These are phyloP conservation scores for Heliamphora pulchella DNA, from an alignment of 179 eudicot genomes.

Conservation along the genomic window DNA sequence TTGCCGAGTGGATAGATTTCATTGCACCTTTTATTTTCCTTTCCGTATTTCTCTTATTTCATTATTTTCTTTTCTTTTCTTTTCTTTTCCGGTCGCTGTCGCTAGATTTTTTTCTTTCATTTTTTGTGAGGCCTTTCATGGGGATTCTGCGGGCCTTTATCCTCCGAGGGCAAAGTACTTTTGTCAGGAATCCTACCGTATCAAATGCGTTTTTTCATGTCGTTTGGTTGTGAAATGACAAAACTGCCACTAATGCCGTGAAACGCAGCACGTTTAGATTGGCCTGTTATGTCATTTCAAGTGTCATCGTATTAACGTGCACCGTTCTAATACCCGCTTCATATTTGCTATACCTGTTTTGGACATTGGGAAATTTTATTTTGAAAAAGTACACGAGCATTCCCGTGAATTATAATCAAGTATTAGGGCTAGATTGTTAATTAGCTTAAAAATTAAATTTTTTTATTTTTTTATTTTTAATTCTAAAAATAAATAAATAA, in stretches of 20 bases:
- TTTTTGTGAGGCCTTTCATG: background rate
- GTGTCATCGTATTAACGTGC: too few relatives aligned
- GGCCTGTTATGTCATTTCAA: too few relatives aligned
- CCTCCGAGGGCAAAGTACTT: background rate
- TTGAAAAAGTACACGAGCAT: too few relatives aligned
- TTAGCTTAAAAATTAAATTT: too few relatives aligned
- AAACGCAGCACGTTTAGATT: too few relatives aligned
- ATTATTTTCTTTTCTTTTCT: background rate
- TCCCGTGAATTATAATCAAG: too few relatives aligned
- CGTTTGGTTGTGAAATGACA: background rate
- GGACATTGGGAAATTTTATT: too few relatives aligned
- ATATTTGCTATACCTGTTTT: too few relatives aligned
- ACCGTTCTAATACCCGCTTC: too few relatives aligned
- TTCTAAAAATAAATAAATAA: too few relatives aligned
- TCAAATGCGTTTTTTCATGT: background rate
- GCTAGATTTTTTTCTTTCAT: constrained; percentile 17
- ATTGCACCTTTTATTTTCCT: constrained; percentile 8
- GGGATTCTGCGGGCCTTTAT: constrained; percentile 9
- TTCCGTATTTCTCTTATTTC: constrained; percentile 18
- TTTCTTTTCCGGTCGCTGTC: constrained; percentile 30
- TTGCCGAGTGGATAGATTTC: background rate
- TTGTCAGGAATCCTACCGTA: background rate
- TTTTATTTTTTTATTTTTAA: too few relatives aligned
- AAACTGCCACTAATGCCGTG: background rate
- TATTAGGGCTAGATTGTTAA: too few relatives aligned